Conservation (phyloP, 106 monocot genomes). For the Phalaenopsis aphrodite region DNA sequence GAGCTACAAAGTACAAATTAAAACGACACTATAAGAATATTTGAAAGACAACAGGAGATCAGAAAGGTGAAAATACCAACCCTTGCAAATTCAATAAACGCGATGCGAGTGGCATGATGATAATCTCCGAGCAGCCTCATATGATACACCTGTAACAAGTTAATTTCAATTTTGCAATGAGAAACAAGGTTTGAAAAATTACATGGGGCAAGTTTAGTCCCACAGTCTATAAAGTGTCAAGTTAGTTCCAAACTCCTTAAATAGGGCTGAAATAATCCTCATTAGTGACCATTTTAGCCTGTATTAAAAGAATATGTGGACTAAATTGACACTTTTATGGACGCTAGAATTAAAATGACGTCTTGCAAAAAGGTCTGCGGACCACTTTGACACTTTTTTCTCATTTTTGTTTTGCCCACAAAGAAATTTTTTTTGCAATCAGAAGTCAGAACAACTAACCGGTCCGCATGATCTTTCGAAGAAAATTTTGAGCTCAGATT, state of each 20-base stretch:
- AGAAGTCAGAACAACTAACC: slow-evolving; percentile 13
- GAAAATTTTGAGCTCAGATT: slow-evolving; percentile 34
- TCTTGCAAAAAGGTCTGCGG: no score
- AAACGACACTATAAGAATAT: not conserved
- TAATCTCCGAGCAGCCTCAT: slow-evolving; percentile 38
- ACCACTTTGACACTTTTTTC: no score
- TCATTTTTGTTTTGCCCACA: not conserved
- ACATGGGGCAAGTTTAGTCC: no score
- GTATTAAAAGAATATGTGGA: no score
- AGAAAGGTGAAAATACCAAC: slow-evolving; percentile 9
- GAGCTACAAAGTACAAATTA: not conserved
- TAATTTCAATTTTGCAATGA: not conserved
- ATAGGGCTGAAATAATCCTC: no score
- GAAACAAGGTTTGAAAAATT: not conserved
- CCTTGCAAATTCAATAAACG: slow-evolving; percentile 40
- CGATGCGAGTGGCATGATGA: slow-evolving; percentile 38
- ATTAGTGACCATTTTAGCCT: no score
- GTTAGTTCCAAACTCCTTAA: no score
- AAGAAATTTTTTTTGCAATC: not conserved
- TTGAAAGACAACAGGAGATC: not conserved
- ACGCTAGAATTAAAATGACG: no score
- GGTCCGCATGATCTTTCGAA: slow-evolving; percentile 36
- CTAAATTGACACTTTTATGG: no score
- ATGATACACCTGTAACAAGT: slow-evolving; percentile 13
- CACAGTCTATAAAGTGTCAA: no score